Evolutionary conservation across 75 land plant genomes (phyloP).

Genomic region (Selaginella moellendorffii): DNA sequence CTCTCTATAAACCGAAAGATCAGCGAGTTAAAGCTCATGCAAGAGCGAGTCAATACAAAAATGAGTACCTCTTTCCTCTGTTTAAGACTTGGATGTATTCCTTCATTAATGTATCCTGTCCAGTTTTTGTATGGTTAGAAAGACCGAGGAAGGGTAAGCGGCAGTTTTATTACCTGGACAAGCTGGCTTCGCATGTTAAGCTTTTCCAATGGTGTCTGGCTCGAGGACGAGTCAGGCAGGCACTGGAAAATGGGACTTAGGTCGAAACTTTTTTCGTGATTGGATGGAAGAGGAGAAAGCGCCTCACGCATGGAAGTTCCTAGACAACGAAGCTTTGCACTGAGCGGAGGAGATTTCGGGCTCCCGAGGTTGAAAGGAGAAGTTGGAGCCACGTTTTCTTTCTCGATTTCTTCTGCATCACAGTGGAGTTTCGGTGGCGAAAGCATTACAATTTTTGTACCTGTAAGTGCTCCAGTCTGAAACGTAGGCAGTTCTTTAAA

Average conservation of each 20-base stretch:
- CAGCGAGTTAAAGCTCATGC: neutral
- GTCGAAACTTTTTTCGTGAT: too few relatives aligned
- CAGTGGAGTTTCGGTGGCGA: too few relatives aligned
- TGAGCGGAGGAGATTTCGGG: conserved; percentile 28
- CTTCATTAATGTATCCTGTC: conserved; percentile 43
- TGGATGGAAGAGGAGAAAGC: conserved; percentile 41
- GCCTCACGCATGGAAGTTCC: conserved; percentile 33
- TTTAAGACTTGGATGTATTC: conserved; percentile 62
- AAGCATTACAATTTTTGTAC: too few relatives aligned
- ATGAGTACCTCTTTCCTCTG: conserved; percentile 58
- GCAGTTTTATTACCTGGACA: neutral
- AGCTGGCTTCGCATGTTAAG: neutral
- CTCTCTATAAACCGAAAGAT: conserved; percentile 29
- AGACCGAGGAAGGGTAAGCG: neutral
- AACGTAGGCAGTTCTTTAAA: too few relatives aligned
- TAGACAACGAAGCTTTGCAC: conserved; percentile 19
- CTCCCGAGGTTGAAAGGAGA: neutral
- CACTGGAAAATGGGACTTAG: too few relatives aligned
- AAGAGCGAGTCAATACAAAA: neutral
- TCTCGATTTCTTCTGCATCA: too few relatives aligned
- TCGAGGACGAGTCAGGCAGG: neutral
- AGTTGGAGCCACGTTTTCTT: neutral
- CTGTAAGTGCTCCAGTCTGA: too few relatives aligned
- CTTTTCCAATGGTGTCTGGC: neutral
- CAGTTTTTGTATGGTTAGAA: neutral